These are phyloP conservation scores for Pestalotiopsis sp. DNA, from an alignment of 2,329 filamentous ascomycete species.

Conservation along the genomic window DNA sequence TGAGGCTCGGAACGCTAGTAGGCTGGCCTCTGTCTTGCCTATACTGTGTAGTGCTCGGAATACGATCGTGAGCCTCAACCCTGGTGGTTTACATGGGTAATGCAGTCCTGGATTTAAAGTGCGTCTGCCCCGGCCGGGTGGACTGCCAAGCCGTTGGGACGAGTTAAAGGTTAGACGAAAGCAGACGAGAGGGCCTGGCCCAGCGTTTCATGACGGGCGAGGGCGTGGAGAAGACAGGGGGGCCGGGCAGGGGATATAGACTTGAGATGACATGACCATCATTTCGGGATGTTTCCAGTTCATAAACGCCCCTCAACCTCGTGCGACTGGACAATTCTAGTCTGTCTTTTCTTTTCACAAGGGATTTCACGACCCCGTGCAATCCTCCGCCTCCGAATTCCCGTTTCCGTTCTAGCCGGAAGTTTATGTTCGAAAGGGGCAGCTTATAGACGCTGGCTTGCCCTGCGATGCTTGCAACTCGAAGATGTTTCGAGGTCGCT, in stretches of 20 bases:
- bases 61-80: background rate
- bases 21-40: conserved; percentile 1
- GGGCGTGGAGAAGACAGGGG: conserved; percentile 8
- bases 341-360: background rate
- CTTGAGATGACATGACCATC: conserved; percentile 1
- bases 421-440: background rate
- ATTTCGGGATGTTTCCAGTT: conserved; percentile 3
- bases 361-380: background rate
- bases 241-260: background rate
- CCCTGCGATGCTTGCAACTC: too few species aligned
- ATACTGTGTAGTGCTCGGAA: background rate
- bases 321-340: background rate
- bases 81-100: background rate
- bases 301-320: background rate
- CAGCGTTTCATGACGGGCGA: conserved; percentile 6
- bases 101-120: conserved; percentile 4
- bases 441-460: background rate
- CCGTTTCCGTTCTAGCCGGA: background rate
- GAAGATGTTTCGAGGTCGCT: too few species aligned
- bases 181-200: background rate
- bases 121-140: background rate
- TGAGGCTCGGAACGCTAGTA: background rate
- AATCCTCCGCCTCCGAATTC: background rate
- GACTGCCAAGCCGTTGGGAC: background rate
- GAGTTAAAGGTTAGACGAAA: background rate